Conservation (phyloP, 169 alveolate genomes). For the Sarcocystis neurona region DNA sequence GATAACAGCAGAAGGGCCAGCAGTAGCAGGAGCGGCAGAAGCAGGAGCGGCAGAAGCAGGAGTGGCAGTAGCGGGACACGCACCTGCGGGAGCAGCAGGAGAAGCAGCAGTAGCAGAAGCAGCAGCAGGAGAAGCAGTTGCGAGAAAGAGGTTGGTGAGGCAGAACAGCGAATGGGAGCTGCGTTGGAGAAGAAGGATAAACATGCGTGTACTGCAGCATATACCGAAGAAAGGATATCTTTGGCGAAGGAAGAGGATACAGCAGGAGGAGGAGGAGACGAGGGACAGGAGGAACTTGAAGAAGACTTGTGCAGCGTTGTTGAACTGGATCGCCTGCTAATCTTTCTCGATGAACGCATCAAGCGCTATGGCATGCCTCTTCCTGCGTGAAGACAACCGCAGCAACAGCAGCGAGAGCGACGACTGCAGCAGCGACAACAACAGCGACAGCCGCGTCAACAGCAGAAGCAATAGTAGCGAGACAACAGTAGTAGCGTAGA, state of each 20-base stretch:
- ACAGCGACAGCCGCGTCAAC: too few relatives aligned
- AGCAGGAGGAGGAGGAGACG: not conserved
- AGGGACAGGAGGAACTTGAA: not conserved
- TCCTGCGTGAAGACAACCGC: not conserved
- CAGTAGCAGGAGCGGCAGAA: too few relatives aligned
- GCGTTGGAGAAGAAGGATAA: not conserved
- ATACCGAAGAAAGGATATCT: not conserved
- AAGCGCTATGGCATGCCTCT: conserved; percentile 7
- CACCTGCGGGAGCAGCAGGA: not conserved
- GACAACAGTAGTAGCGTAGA: too few relatives aligned
- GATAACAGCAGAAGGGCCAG: too few relatives aligned
- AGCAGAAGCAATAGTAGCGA: too few relatives aligned
- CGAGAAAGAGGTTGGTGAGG: not conserved
- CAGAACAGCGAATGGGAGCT: not conserved
- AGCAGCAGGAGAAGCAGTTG: not conserved
- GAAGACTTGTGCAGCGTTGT: not conserved
- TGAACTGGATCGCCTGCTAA: not conserved
- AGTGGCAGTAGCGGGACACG: not conserved
- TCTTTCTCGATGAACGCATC: not conserved
- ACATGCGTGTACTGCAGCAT: not conserved
- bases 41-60: not conserved
- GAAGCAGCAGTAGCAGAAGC: not conserved
- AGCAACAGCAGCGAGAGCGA: too few relatives aligned
- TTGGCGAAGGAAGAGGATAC: not conserved
- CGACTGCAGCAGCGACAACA: too few relatives aligned